Evolutionary conservation across 2,329 filamentous ascomycete genomes (phyloP).

Genomic region (Pseudogymnoascus sp.): DNA sequence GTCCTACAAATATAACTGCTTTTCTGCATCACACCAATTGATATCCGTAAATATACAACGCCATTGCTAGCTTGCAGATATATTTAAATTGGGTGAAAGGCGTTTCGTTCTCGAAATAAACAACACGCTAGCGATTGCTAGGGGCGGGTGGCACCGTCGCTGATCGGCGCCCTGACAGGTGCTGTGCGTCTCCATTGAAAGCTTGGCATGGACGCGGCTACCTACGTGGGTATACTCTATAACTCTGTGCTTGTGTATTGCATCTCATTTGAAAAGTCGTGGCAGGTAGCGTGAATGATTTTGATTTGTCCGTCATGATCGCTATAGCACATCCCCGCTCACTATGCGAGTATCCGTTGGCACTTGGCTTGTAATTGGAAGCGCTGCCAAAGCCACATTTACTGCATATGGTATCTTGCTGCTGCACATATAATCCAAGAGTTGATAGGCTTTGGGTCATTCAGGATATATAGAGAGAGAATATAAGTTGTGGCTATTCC

Average conservation of each 20-base stretch:
- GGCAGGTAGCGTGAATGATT: neutral
- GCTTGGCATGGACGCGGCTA: neutral
- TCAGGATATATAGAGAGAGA: neutral
- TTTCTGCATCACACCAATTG: constrained; percentile 13
- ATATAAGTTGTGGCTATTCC: neutral
- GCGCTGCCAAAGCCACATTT: neutral
- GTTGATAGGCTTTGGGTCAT: neutral
- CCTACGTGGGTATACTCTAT: neutral
- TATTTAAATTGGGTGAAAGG: neutral
- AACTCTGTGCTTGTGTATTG: neutral
- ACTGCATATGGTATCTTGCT: neutral
- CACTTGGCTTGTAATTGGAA: too few relatives aligned
- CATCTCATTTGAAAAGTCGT: neutral
- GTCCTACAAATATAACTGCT: constrained; percentile 11
- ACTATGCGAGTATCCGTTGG: too few relatives aligned
- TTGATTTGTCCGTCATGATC: neutral
- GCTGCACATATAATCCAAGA: neutral
- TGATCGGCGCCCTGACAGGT: neutral
- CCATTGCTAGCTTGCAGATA: neutral
- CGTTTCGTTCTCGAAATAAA: constrained; percentile 6
- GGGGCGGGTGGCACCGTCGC: neutral
- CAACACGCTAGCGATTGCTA: neutral
- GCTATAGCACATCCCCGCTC: neutral
- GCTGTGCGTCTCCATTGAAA: neutral
- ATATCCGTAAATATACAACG: neutral